Evolutionary conservation across 768 basidiomycete genomes (phyloP), one percentile per base, ranked within the genome.

Genomic region (Leccinum obscurum): DNA sequence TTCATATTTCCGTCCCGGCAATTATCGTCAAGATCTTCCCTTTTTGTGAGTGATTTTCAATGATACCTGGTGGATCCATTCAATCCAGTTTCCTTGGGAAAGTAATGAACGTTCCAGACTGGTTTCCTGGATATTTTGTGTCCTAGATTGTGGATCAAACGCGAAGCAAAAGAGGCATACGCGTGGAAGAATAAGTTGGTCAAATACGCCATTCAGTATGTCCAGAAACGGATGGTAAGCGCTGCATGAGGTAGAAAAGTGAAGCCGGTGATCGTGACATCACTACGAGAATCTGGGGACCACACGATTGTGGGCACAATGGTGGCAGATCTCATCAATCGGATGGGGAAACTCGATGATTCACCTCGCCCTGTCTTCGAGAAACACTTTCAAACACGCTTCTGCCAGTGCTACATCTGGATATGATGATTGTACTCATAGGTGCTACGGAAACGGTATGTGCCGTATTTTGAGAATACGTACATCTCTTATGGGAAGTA

Each of bases 51-150:
- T 51, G 2, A 15, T 41, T 41, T 41, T 41, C 4, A 39, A 41
- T n/a, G 41, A n/a, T n/a, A 39, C 37, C 37, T 44, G 6, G 41
- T 8, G 41, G 41, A 44, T 20, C n/a, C 6, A 3, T 51, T 20
- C n/a, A 8, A 28, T 26, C 24, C 8, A 20, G 4, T 2, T 11
- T n/a, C 10, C 15, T 34, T 20, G 2, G 9, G 13, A 56, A 48
- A 64, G 66, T 68, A 30, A 44, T 44, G 11, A 14, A 44, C 44
- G 10, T 61, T 8, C 61, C 62, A 64, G 73, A 67, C n/a, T 80
- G 79, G 77, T 62, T 78, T 53, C 79, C 80, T 8, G 76, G 77
- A 3, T 76, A 32, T 32, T 32, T 1, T 32, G 77, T 62, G 77
- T 53, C 79, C 80, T 8, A 76, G 77, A 3, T 75, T 77, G 7